phyloP scores from a whole-genome alignment of 2,329 filamentous ascomycete genomes.

The Nigrograna mackinnonii region DNA sequence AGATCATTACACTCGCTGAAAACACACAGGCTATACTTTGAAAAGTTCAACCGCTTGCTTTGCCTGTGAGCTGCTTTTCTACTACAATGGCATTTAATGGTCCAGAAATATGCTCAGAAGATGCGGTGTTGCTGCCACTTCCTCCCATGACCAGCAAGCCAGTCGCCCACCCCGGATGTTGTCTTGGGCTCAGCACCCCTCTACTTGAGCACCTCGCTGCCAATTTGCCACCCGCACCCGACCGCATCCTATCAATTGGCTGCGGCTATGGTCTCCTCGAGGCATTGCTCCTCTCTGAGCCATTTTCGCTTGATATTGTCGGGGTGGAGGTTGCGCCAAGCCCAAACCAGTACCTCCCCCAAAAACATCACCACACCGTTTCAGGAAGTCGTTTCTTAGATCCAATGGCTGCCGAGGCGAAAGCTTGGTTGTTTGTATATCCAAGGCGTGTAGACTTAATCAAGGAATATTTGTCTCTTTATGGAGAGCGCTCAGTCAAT shows the following conservation, averaged over 20 bases:
- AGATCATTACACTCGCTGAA: no score
- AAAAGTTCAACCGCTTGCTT: no score
- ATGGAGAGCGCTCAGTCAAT: constrained; percentile 30
- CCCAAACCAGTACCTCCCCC: constrained; percentile 50
- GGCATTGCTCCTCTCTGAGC: constrained; percentile 37
- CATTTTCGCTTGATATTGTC: constrained; percentile 34
- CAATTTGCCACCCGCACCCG: constrained; percentile 25
- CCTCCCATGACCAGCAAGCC: constrained; percentile 23
- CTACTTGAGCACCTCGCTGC: constrained; percentile 27
- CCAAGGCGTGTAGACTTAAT: constrained; percentile 53
- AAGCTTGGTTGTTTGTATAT: constrained; percentile 58
- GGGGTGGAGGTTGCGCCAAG: constrained; percentile 54
- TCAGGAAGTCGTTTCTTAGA: constrained; percentile 49
- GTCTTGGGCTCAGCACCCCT: constrained; percentile 36
- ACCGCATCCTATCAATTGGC: constrained; percentile 49
- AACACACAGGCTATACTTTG: no score
- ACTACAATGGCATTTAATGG: no score
- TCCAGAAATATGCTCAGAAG: background rate
- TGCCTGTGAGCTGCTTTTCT: no score
- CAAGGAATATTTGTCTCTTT: constrained; percentile 46
- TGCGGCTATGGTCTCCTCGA: constrained; percentile 57
- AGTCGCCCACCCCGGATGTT: constrained; percentile 33
- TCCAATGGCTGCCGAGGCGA: constrained; percentile 44
- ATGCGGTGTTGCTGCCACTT: constrained; percentile 2
- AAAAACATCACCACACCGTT: constrained; percentile 47